Conservation (phyloP, 2,329 filamentous ascomycete species). For the Penicillium sp. region DNA sequence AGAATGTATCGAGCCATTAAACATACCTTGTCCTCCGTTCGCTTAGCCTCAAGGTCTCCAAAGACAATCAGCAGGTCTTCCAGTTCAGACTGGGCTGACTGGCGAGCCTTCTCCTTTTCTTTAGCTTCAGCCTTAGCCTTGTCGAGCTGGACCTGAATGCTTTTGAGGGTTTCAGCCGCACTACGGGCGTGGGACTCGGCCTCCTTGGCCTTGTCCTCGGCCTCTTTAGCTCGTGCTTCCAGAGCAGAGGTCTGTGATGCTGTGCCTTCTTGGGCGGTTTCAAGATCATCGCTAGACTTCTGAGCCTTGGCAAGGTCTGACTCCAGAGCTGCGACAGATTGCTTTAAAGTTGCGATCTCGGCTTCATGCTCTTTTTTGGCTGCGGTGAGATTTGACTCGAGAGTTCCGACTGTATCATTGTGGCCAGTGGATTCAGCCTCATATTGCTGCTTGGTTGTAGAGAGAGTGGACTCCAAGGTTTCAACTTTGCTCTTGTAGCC, state of each 20-base stretch:
- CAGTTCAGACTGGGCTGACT: conserved; percentile 67
- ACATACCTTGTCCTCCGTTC: conserved; percentile 69
- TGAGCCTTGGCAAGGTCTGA: conserved; percentile 50
- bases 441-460: conserved; percentile 57
- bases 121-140: conserved; percentile 33
- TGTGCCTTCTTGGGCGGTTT: conserved; percentile 55
- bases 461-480: conserved; percentile 51
- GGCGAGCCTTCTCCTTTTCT: conserved; percentile 61
- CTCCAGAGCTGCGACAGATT: conserved; percentile 59
- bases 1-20: neutral
- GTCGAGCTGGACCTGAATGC: conserved; percentile 33
- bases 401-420: conserved; percentile 55
- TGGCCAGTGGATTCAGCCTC: conserved; percentile 62
- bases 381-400: conserved; percentile 47
- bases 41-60: conserved; percentile 75
- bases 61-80: conserved; percentile 81
- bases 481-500: conserved; percentile 60
- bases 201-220: conserved; percentile 29
- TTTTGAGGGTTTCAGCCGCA: conserved; percentile 55
- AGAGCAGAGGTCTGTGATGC: conserved; percentile 44
- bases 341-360: conserved; percentile 59
- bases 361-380: conserved; percentile 55
- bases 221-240: conserved; percentile 51
- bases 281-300: conserved; percentile 54
- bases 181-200: conserved; percentile 42